Base-by-base conservation (phyloP, 148 eudicot genomes). In the Rhododendron molle region DNA sequence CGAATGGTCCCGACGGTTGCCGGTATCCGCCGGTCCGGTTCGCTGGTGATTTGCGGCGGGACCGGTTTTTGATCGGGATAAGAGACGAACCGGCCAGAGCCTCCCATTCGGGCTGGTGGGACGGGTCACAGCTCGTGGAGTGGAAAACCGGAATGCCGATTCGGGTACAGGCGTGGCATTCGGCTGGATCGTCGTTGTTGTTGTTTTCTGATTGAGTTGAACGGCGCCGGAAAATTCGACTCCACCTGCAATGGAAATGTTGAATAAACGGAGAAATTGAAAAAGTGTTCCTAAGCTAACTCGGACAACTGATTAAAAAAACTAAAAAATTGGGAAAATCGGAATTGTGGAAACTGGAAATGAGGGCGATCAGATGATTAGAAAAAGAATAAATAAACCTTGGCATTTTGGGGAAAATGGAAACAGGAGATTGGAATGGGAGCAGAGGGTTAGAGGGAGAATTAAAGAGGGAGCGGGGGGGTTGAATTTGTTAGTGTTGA, bases 111-210 rank as follows among this genome's bases (percentile, higher is more conserved):
- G 94, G 93, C 72, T 90, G 95, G 87, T 90, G 79, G 67, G 95
- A 90, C 26, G 83, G 89, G 87, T 94, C 96, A 78, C 99, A 96
- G 80, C 92, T 88, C 3, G 97, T 95, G 69, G 99, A 96, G 91
- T 96, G 99, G 88, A 96, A 96, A 0, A 76, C 95, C 2, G 99
- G 99, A 9, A 94, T 89, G 9, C 99, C 99, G 0, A 92, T 96
- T 49, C 92, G 98, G 0, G 99, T 96, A 76, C 99, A 96, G 12
- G 97, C 98, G 85, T 96, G 91, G 84, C 99, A 96, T 81, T 96
- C 98, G 11, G 85, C 81, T 10, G 91, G 60, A 74, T 77, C 81
- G 52, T 62, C 85, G 56, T 2, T 3, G 60, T 71, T 74, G 88
- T 71, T 81, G 52, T 83, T 85, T 32, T 85, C 77, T 20, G 47